Evolutionary conservation across 257 asterid species (phyloP), one percentile per base, ranked within the genome.

Genomic region (Jacaranda mimosifolia): DNA sequence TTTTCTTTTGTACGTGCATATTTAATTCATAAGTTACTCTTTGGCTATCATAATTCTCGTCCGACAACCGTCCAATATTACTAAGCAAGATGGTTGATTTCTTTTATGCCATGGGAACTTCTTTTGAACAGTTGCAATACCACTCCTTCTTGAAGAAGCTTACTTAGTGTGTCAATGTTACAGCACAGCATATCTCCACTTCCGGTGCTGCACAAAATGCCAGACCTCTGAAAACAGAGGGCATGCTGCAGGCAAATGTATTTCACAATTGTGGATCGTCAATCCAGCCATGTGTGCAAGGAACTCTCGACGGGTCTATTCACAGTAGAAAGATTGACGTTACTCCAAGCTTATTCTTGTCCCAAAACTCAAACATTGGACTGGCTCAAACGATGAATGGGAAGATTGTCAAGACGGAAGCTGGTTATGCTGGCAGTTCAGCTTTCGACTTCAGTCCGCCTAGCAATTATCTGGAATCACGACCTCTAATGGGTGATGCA

Each of bases 401-500:
- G 75, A 87, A 85, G 82, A 77, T 86, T 57, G 83, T 88, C 59
- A 89, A 89, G 80, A 65, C 94, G 17, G 96, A 88, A 82, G 81
- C 84, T 43, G 86, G 91, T 68, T 87, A 73, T 82, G 90, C 83
- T 58, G 90, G 90, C 66, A 80, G 79, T 85, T 88, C 89, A 6
- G 82, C 86, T 74, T 93, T 87, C 60, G 81, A 84, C 70, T 87
- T 85, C 83, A 86, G 84, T 53, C 87, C 82, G 36, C 91, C 85
- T 57, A 84, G 82, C 83, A 89, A 85, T 76, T 85, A 82, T 78
- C 70, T 86, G 82, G 97, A 87, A 70, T 83, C 89, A 51, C 90
- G 88, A 70, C 81, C 90, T 56, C 73, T 86, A 78, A 80, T 89
- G 85, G 90, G 90, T 45, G 94, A 89, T 86, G 89, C 90, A 59